These are phyloP conservation scores for Hirschfeldia incana DNA, from an alignment of 345 rosid species.

Conservation along the genomic window DNA sequence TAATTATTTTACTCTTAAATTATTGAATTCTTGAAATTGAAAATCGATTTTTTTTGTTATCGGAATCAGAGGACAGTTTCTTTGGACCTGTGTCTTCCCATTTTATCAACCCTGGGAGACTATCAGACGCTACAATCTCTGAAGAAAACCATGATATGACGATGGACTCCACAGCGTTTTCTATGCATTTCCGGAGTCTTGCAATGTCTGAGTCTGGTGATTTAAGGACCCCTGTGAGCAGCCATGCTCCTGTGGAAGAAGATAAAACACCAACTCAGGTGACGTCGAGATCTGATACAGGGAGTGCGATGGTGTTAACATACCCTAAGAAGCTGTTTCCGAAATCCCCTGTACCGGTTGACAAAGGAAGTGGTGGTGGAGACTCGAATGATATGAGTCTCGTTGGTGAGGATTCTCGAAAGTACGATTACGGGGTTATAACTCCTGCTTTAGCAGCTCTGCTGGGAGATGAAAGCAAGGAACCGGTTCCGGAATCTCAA, in stretches of 20 bases:
- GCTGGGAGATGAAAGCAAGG: conserved; percentile 55
- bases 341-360: conserved; percentile 36
- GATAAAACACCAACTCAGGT: conserved; percentile 58
- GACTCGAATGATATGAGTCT: conserved; percentile 92
- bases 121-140: conserved; percentile 66
- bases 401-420: conserved; percentile 59
- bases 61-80: conserved; percentile 57
- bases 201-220: conserved; percentile 67
- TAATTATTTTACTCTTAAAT: neutral
- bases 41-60: neutral
- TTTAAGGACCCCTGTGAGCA: conserved; percentile 49
- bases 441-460: conserved; percentile 77
- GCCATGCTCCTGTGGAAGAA: conserved; percentile 37
- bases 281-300: conserved; percentile 47
- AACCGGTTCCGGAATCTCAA: conserved; percentile 36
- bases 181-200: conserved; percentile 88
- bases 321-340: conserved; percentile 49
- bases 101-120: conserved; percentile 71
- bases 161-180: conserved; percentile 93
- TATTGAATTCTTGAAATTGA: conserved; percentile 12
- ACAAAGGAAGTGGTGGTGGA: conserved; percentile 56
- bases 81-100: conserved; percentile 88
- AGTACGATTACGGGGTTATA: conserved; percentile 66
- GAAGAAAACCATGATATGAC: conserved; percentile 77
- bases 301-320: conserved; percentile 63